Conservation (phyloP, 805 yeast genomes). For the Ogataea allantospora region DNA sequence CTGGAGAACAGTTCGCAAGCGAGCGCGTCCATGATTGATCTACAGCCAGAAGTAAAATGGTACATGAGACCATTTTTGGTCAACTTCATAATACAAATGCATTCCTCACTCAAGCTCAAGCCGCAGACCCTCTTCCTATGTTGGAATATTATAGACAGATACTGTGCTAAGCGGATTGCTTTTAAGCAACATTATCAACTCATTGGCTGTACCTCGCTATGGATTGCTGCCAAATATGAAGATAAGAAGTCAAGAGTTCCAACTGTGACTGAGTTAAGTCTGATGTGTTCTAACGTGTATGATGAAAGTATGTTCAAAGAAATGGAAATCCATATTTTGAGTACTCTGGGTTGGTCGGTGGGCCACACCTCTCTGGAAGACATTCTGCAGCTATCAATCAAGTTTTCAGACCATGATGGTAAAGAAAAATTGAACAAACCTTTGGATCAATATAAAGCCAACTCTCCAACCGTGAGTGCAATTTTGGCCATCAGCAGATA, state of each 20-base stretch:
- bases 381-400: slow-evolving; percentile 42
- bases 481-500: slow-evolving; percentile 54
- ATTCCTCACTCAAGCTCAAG: slow-evolving; percentile 58
- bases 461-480: slow-evolving; percentile 45
- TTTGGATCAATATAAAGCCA: slow-evolving; percentile 27
- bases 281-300: slow-evolving; percentile 59
- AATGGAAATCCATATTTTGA: slow-evolving; percentile 45
- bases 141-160: slow-evolving; percentile 81
- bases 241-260: slow-evolving; percentile 61
- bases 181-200: slow-evolving; percentile 84
- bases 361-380: slow-evolving; percentile 53
- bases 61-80: slow-evolving; percentile 70
- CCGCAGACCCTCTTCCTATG: slow-evolving; percentile 67
- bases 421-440: slow-evolving; percentile 29
- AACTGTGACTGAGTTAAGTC: slow-evolving; percentile 49
- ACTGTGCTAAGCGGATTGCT: slow-evolving; percentile 84
- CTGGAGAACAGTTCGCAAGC: slow-evolving; percentile 41
- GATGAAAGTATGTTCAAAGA: slow-evolving; percentile 46
- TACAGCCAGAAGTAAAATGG: slow-evolving; percentile 85
- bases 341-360: slow-evolving; percentile 40
- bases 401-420: slow-evolving; percentile 34
- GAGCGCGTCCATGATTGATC: slow-evolving; percentile 59
- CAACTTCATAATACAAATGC: slow-evolving; percentile 71
- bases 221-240: slow-evolving; percentile 86
- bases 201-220: slow-evolving; percentile 86